These are phyloP conservation scores for Alternaria triticimaculans DNA, from an alignment of 2,329 filamentous ascomycete species.

Conservation along the genomic window DNA sequence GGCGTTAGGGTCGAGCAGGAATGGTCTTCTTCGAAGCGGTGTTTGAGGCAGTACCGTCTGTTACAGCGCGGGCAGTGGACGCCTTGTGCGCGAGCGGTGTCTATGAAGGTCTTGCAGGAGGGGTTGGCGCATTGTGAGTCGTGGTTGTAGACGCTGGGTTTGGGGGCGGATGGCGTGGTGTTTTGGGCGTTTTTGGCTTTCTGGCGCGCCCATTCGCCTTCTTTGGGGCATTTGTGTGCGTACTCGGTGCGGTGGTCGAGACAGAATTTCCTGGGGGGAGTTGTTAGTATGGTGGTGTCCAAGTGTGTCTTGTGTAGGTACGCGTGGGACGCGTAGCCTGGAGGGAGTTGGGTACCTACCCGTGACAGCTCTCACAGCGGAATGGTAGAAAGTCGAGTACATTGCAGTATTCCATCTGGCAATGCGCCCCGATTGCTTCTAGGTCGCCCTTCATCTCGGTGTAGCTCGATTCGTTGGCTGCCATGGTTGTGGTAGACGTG, in stretches of 20 bases:
- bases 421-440: conserved; percentile 86
- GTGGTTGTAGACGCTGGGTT: conserved; percentile 64
- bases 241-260: conserved; percentile 91
- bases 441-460: conserved; percentile 77
- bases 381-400: conserved; percentile 97
- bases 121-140: conserved; percentile 73
- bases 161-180: conserved; percentile 43
- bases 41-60: conserved; percentile 77
- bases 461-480: conserved; percentile 57
- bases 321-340: not conserved
- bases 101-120: conserved; percentile 73
- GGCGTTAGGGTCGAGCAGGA: conserved; percentile 74
- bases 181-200: conserved; percentile 48
- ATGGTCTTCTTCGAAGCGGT: conserved; percentile 80
- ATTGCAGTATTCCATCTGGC: conserved; percentile 88
- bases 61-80: conserved; percentile 76
- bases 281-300: conserved; percentile 9
- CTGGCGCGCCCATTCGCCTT: conserved; percentile 64
- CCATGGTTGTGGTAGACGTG: conserved; percentile 18
- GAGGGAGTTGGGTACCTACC: conserved; percentile 41
- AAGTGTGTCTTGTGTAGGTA: not conserved
- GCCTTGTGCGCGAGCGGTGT: conserved; percentile 70
- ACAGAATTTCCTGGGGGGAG: conserved; percentile 72
- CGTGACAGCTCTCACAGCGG: conserved; percentile 84
- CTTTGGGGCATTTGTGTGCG: conserved; percentile 72